Evolutionary conservation across 1,284 basidiomycete genomes (phyloP).

Genomic region (Ustilago nuda): DNA sequence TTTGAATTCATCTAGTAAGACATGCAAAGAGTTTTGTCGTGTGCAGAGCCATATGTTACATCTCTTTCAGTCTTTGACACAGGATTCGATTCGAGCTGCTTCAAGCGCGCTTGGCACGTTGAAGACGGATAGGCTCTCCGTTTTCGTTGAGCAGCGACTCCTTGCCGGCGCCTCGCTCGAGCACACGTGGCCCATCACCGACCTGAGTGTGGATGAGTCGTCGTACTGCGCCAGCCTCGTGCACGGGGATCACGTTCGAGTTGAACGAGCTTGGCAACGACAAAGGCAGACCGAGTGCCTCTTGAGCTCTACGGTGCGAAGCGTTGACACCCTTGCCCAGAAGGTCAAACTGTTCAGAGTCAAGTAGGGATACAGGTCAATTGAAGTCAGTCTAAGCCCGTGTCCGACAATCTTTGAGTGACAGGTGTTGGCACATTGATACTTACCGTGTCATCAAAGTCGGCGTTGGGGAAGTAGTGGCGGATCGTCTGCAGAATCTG

Average conservation of each 20-base stretch:
- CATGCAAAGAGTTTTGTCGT: neutral
- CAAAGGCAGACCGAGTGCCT: conserved; percentile 44
- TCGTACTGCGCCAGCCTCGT: conserved; percentile 63
- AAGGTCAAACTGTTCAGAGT: conserved; percentile 53
- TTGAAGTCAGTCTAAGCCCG: neutral
- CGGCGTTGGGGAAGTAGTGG: conserved; percentile 68
- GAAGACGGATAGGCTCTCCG: conserved; percentile 61
- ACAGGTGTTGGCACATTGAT: too few relatives aligned
- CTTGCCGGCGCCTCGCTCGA: conserved; percentile 52
- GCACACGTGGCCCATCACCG: conserved; percentile 65
- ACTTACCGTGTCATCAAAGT: conserved; percentile 68
- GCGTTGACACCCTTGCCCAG: conserved; percentile 59
- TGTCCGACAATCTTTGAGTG: neutral
- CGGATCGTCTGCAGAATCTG: conserved; percentile 59
- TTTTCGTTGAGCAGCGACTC: conserved; percentile 58
- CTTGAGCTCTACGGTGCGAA: conserved; percentile 60
- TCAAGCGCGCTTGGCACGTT: conserved; percentile 59
- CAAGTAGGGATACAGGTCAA: neutral
- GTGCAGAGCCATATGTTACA: neutral
- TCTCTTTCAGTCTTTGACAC: neutral
- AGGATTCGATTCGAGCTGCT: neutral
- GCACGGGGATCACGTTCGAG: conserved; percentile 62
- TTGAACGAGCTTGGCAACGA: conserved; percentile 60
- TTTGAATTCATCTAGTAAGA: conserved; percentile 1
- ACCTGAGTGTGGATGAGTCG: conserved; percentile 68